Percentiles rank a stretch among this genome's conserved stretches.
phyloP scores from a whole-genome alignment of 2,329 filamentous ascomycete species.

The Fusarium sp. region DNA sequence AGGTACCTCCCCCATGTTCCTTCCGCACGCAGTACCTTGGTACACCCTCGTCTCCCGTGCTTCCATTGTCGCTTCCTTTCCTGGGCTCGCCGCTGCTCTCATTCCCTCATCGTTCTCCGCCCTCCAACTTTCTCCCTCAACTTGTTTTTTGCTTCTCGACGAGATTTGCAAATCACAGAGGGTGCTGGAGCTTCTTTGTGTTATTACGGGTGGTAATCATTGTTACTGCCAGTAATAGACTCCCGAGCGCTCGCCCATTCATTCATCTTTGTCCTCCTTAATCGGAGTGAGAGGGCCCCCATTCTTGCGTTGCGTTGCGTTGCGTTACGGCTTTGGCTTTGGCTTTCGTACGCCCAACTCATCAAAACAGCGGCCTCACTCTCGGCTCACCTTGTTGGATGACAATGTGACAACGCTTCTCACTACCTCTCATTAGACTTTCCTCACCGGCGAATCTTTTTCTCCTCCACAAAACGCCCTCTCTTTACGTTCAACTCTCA shows the following conservation, averaged over 20 bases:
- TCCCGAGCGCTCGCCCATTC: conserved; percentile 6
- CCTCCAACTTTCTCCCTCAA: conserved; percentile 47
- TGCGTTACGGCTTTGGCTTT: not conserved
- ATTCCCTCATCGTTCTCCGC: conserved; percentile 50
- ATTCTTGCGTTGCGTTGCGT: conserved; percentile 11
- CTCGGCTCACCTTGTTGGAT: conserved; percentile 41
- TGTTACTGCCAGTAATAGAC: conserved; percentile 34
- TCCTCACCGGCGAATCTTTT: conserved; percentile 18
- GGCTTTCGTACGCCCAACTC: conserved; percentile 35
- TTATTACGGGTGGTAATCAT: conserved; percentile 38
- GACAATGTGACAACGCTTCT: conserved; percentile 44
- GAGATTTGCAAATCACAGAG: conserved; percentile 46
- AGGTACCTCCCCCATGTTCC: conserved; percentile 25
- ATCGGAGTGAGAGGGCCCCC: conserved; percentile 34
- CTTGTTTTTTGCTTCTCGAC: conserved; percentile 44
- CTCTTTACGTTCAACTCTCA: not conserved
- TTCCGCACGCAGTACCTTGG: conserved; percentile 40
- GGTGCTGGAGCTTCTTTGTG: conserved; percentile 37
- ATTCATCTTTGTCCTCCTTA: conserved; percentile 37
- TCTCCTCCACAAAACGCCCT: conserved; percentile 4
- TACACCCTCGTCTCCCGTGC: conserved; percentile 44
- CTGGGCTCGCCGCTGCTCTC: conserved; percentile 44
- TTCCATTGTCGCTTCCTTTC: conserved; percentile 35
- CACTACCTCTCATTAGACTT: conserved; percentile 28
- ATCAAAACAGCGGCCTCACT: conserved; percentile 45